Conservation (phyloP, 73 alveolate species). For the Halteria grandinella region DNA sequence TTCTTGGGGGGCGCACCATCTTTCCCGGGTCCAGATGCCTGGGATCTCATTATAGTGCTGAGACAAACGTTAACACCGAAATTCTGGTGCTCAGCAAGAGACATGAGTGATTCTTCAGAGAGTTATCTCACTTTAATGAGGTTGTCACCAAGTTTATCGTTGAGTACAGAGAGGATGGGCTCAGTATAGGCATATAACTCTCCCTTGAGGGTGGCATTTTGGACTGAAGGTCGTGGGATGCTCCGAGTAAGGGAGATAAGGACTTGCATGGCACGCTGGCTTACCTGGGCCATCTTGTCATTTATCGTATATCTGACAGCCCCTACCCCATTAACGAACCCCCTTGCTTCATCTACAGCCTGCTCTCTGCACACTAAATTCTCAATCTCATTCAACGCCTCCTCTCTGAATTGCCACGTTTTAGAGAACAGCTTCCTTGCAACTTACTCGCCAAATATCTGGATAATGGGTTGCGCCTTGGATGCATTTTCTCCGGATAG, state of each 20-base stretch:
- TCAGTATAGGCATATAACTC: slow-evolving; percentile 68
- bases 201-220: slow-evolving; percentile 54
- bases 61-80: slow-evolving; percentile 80
- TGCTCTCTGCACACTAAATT: slow-evolving; percentile 66
- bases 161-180: slow-evolving; percentile 69
- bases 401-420: slow-evolving; percentile 90
- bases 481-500: slow-evolving; percentile 75
- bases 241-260: slow-evolving; percentile 73
- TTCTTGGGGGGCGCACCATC: slow-evolving; percentile 56
- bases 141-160: slow-evolving; percentile 91
- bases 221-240: slow-evolving; percentile 60
- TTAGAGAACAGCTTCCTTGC: slow-evolving; percentile 82
- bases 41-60: slow-evolving; percentile 76
- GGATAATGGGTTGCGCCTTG: slow-evolving; percentile 88
- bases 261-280: slow-evolving; percentile 76
- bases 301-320: slow-evolving; percentile 82
- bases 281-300: slow-evolving; percentile 86
- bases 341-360: slow-evolving; percentile 57
- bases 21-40: slow-evolving; percentile 63
- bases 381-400: slow-evolving; percentile 71
- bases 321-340: slow-evolving; percentile 71
- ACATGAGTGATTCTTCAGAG: slow-evolving; percentile 85
- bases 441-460: slow-evolving; percentile 77
- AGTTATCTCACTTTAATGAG: slow-evolving; percentile 79
- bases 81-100: slow-evolving; percentile 80